phyloP scores from a whole-genome alignment of 1,139 yeast species.

The Spathaspora sp. region DNA sequence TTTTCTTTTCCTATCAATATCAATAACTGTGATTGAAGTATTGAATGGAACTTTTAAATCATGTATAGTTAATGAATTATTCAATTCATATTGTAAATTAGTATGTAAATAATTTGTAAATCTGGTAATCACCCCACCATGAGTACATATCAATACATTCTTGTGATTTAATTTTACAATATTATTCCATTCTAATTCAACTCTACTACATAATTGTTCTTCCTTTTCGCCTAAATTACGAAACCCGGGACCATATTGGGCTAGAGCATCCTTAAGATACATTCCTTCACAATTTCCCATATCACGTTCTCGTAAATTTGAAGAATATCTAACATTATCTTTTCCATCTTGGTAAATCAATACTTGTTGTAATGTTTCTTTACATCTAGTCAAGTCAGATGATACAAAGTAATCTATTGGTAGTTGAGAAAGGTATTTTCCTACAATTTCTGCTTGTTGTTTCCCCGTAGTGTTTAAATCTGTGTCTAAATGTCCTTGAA shows the following conservation, averaged over 20 bases:
- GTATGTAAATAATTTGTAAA: slow-evolving; percentile 48
- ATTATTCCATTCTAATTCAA: slow-evolving; percentile 50
- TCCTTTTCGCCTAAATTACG: slow-evolving; percentile 55
- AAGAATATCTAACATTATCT: slow-evolving; percentile 21
- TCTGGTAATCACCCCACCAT: slow-evolving; percentile 82
- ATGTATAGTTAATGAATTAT: slow-evolving; percentile 32
- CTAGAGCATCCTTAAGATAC: slow-evolving; percentile 64
- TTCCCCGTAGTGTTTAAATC: slow-evolving; percentile 59
- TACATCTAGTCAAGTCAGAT: slow-evolving; percentile 64
- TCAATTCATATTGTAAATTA: slow-evolving; percentile 37
- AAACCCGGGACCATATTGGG: slow-evolving; percentile 35
- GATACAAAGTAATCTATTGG: slow-evolving; percentile 53
- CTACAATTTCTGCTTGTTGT: slow-evolving; percentile 55
- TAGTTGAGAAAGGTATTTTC: slow-evolving; percentile 35
- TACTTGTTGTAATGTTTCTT: slow-evolving; percentile 49
- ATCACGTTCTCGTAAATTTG: slow-evolving; percentile 64
- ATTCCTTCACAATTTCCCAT: slow-evolving; percentile 83
- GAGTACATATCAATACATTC: slow-evolving; percentile 69
- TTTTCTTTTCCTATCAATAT: slow-evolving; percentile 37
- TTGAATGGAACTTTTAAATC: slow-evolving; percentile 66
- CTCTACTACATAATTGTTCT: slow-evolving; percentile 46
- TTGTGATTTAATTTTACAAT: slow-evolving; percentile 28
- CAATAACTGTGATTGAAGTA: slow-evolving; percentile 69
- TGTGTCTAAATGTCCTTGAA: slow-evolving; percentile 74
- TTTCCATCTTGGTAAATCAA: slow-evolving; percentile 21